These are phyloP conservation scores for Iodosphaeria phyllophila DNA, from an alignment of 2,329 filamentous ascomycete species.

Conservation along the genomic window DNA sequence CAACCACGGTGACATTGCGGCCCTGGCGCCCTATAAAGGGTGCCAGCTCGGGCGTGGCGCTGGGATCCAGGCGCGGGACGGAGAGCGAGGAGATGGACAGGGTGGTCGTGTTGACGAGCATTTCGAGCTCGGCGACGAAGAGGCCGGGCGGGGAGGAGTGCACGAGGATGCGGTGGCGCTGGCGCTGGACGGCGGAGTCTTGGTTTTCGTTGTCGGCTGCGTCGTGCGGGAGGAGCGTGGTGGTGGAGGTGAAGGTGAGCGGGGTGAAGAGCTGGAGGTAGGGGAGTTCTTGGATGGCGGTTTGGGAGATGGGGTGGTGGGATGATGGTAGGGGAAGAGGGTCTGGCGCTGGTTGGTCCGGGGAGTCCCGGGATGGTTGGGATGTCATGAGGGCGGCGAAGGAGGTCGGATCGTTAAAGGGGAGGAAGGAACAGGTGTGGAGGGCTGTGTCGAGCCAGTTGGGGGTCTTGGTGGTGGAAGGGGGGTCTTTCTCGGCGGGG, in stretches of 20 bases:
- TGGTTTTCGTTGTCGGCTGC: conserved; percentile 6
- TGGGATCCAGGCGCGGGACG: conserved; percentile 35
- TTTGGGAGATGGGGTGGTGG: conserved; percentile 45
- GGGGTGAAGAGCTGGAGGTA: conserved; percentile 57
- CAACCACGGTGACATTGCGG: conserved; percentile 38
- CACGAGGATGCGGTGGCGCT: conserved; percentile 37
- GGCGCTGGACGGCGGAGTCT: conserved; percentile 18
- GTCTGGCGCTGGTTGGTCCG: conserved; percentile 15
- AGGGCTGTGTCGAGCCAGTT: conserved; percentile 27
- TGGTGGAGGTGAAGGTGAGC: conserved; percentile 38
- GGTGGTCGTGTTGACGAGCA: conserved; percentile 36
- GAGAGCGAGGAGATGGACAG: conserved; percentile 31
- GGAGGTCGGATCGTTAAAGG: conserved; percentile 23
- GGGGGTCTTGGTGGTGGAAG: conserved; percentile 10
- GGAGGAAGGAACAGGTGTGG: conserved; percentile 31
- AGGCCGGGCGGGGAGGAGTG: conserved; percentile 29
- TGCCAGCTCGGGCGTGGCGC: conserved; percentile 37
- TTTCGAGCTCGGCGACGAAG: conserved; percentile 36
- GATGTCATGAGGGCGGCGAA: too few relatives aligned
- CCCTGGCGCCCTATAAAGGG: conserved; percentile 31
- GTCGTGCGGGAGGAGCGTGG: conserved; percentile 22
- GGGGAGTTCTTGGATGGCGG: conserved; percentile 43
- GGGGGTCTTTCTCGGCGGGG: conserved; percentile 14
- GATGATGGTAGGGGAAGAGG: conserved; percentile 36
- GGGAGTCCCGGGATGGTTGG: conserved; percentile 6